A percentile compares a stretch with the other conserved stretches of the same genome.
Evolutionary conservation across 495 filamentous ascomycete species (phyloP).

Genomic region (Aspergillus ellipticus): DNA sequence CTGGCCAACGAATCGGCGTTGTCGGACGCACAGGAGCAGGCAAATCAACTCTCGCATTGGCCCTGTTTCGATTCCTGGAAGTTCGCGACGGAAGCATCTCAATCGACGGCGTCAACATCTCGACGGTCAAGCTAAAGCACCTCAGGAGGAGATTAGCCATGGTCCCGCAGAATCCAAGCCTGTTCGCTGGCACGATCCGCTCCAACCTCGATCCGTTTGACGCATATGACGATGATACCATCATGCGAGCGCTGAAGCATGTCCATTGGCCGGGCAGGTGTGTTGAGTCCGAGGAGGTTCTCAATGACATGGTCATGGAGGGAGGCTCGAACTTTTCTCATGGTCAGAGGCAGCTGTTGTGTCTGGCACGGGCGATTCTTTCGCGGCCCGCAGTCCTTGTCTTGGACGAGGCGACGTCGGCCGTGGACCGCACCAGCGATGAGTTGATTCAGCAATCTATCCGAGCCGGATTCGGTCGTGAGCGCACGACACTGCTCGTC

Average conservation of each 20-base stretch:
- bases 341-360: slow-evolving; percentile 62
- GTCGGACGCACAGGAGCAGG: slow-evolving; percentile 49
- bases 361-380: slow-evolving; percentile 54
- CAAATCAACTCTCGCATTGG: slow-evolving; percentile 40
- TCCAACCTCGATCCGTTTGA: slow-evolving; percentile 56
- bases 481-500: slow-evolving; percentile 59
- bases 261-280: slow-evolving; percentile 49
- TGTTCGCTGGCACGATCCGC: slow-evolving; percentile 50
- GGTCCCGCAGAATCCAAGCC: slow-evolving; percentile 50
- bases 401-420: slow-evolving; percentile 69
- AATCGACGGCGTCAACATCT: slow-evolving; percentile 50
- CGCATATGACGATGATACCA: slow-evolving; percentile 56
- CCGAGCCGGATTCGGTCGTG: slow-evolving; percentile 57
- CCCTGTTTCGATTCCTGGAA: slow-evolving; percentile 48
- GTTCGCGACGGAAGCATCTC: slow-evolving; percentile 36
- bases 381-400: slow-evolving; percentile 65
- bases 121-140: slow-evolving; percentile 37
- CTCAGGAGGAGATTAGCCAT: slow-evolving; percentile 45
- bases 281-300: too few relatives aligned
- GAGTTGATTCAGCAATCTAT: slow-evolving; percentile 67
- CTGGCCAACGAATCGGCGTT: slow-evolving; percentile 42
- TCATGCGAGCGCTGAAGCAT: slow-evolving; percentile 59
- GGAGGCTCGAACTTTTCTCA: slow-evolving; percentile 67
- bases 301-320: slow-evolving; percentile 34
- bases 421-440: slow-evolving; percentile 72